phyloP scores from a whole-genome alignment of 2,329 filamentous ascomycete genomes.

The Curvularia eragrostidis region DNA sequence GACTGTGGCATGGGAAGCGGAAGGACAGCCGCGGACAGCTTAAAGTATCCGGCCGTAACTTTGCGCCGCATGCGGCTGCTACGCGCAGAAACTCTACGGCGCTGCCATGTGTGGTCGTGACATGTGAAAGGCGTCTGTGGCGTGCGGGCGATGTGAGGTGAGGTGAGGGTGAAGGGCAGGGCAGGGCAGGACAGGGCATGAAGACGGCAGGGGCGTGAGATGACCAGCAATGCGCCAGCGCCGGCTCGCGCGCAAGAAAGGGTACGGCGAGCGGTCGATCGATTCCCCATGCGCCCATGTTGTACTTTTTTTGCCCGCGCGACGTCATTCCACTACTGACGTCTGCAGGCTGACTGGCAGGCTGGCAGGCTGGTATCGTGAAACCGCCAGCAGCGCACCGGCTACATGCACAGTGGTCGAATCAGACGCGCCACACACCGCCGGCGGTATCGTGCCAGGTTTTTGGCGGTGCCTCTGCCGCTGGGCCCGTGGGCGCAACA shows the following conservation, averaged over 20 bases:
- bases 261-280: background rate
- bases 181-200: background rate
- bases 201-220: background rate
- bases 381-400: too few relatives aligned
- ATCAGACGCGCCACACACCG: too few relatives aligned
- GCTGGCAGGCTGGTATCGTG: background rate
- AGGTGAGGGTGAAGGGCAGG: background rate
- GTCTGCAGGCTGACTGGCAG: too few relatives aligned
- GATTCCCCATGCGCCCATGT: background rate
- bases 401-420: too few relatives aligned
- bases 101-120: background rate
- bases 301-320: background rate
- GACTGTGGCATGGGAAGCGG: constrained; percentile 4
- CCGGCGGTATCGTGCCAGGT: background rate
- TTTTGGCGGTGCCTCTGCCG: background rate
- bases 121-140: background rate
- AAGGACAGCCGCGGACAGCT: constrained; percentile 5
- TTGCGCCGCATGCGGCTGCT: background rate
- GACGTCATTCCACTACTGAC: background rate
- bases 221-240: background rate
- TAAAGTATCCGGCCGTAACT: too few relatives aligned
- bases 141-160: background rate
- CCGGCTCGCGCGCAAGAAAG: constrained; percentile 2
- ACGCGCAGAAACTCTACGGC: background rate
- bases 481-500: background rate